phyloP scores from a whole-genome alignment of 1,139 yeast species.

The Candida mesenterica region DNA sequence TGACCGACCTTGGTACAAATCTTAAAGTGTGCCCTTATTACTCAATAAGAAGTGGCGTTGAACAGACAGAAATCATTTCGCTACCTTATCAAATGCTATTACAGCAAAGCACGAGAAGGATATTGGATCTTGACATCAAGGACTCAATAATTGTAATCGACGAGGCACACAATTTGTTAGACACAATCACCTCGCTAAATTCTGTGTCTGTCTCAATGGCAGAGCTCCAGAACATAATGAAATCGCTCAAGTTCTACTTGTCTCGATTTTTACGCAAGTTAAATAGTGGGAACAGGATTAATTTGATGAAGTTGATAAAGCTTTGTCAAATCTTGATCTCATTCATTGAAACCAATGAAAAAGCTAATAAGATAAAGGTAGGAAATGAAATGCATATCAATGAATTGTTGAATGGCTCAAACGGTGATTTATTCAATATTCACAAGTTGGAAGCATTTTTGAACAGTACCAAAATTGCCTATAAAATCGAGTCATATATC shows the following conservation, averaged over 20 bases:
- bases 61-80: conserved; percentile 69
- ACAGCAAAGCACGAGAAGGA: conserved; percentile 60
- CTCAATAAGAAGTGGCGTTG: conserved; percentile 57
- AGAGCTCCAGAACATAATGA: conserved; percentile 47
- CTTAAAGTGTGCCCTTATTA: conserved; percentile 80
- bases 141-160: conserved; percentile 77
- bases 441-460: conserved; percentile 67
- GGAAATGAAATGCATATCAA: conserved; percentile 54
- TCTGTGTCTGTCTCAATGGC: conserved; percentile 55
- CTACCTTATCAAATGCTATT: conserved; percentile 83
- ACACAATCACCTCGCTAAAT: conserved; percentile 68
- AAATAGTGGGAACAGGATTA: conserved; percentile 72
- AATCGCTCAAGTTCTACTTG: conserved; percentile 54
- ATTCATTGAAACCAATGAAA: conserved; percentile 37
- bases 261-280: conserved; percentile 60
- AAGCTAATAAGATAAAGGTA: conserved; percentile 31
- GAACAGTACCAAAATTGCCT: conserved; percentile 71
- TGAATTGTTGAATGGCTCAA: conserved; percentile 54
- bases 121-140: conserved; percentile 57
- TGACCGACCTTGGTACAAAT: conserved; percentile 57
- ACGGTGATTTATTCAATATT: conserved; percentile 72
- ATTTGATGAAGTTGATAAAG: conserved; percentile 62
- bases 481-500: conserved; percentile 75
- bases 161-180: conserved; percentile 89
- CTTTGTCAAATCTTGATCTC: conserved; percentile 50